phyloP scores from a whole-genome alignment of 805 yeast species.

The Ascoidea asiatica region DNA sequence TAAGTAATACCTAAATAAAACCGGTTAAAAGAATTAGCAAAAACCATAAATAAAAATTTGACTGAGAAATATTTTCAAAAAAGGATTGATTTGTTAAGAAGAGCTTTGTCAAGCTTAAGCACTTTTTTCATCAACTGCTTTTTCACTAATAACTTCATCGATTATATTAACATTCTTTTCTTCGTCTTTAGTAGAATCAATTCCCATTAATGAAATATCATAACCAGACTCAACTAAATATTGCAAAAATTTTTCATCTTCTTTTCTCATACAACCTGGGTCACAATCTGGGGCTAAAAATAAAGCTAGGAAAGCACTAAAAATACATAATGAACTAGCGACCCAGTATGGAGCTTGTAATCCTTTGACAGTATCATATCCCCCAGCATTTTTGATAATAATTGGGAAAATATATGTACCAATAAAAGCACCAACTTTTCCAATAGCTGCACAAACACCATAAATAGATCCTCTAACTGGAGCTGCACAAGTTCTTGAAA shows the following conservation, averaged over 20 bases:
- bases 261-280: constrained; percentile 69
- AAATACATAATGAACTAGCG: constrained; percentile 61
- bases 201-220: constrained; percentile 48
- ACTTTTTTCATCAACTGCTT: too few species aligned
- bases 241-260: constrained; percentile 57
- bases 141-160: too few species aligned
- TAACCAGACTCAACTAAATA: constrained; percentile 62
- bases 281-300: constrained; percentile 70
- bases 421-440: constrained; percentile 86
- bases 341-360: constrained; percentile 72
- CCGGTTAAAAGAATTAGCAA: too few species aligned
- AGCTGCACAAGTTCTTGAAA: constrained; percentile 77
- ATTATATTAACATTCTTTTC: too few species aligned
- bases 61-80: too few species aligned
- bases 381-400: constrained; percentile 48
- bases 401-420: constrained; percentile 85
- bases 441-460: constrained; percentile 83
- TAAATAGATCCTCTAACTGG: constrained; percentile 85
- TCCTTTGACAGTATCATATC: constrained; percentile 38
- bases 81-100: too few species aligned
- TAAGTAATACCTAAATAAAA: too few species aligned
- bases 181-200: too few species aligned
- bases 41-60: too few species aligned
- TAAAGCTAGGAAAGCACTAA: constrained; percentile 56
- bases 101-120: too few species aligned